Base-by-base conservation (phyloP, 306 rosid genomes). In the Bauhinia variegata region DNA sequence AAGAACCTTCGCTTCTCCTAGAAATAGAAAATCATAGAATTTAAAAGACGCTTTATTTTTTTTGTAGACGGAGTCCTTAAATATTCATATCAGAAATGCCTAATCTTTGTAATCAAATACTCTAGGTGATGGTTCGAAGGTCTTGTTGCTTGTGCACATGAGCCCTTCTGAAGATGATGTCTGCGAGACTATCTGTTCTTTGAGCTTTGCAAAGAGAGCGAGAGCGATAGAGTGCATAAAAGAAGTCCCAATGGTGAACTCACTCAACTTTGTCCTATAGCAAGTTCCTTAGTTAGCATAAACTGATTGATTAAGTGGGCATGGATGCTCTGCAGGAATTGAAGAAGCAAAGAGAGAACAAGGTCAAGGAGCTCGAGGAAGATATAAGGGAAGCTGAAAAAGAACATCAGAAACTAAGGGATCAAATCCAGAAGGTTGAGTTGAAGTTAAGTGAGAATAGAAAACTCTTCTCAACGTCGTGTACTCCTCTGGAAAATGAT, bases 91-190 rank as follows among this genome's bases (percentile, higher is more conserved):
- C 30, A 48, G n/a, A 23, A 63, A 28, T 44, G 49, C 28, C 63
- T 55, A 62, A 61, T 42, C 39, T 69, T 72, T 62, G 15, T 70
- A 14, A 77, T 75, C 55, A 58, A 74, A 55, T 78, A 48, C 68
- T 75, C 13, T 62, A 92, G 98, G 96, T 63, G 81, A 87, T 33
- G 84, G 91, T 60, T 92, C 98, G 12, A 89, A 92, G 86, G 93
- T 87, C 47, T 79, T 92, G 80, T 87, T 92, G 98, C 89, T 92
- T 11, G 96, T 84, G 76, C 98, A 87, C 75, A 80, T 89, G 76
- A 89, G 96, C 68, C 93, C 96, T 7, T 84, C 83, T 32, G 93
- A 86, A 78, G 91, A 81, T 54, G 96, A 92, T 83, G 83, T 84
- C 13, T 88, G 80, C 11, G 98, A 92, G 82, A 87, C 96, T 11